A percentile compares a stretch with the other conserved stretches of the same genome.
These are phyloP conservation scores for Parasitella parasitica DNA, from an alignment of 371 early-diverging fungal species.

Conservation along the genomic window DNA sequence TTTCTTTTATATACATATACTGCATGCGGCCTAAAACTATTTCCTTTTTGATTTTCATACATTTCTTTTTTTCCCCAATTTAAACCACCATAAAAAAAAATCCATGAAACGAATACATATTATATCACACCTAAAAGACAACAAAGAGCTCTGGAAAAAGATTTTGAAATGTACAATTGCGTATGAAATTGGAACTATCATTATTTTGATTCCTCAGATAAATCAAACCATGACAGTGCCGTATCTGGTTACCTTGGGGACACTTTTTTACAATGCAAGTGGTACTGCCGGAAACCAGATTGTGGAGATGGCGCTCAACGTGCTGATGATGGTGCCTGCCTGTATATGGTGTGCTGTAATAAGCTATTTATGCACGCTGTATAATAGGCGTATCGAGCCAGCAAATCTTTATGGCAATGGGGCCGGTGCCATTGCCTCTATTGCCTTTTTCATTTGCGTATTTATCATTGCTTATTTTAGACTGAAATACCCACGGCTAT, in stretches of 20 bases:
- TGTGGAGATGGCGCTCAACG: slow-evolving; percentile 33
- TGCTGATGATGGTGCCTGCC: slow-evolving; percentile 25
- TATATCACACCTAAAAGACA: not conserved
- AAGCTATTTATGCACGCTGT: slow-evolving; percentile 31
- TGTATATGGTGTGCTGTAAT: slow-evolving; percentile 35
- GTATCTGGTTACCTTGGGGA: slow-evolving; percentile 36
- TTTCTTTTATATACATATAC: no score
- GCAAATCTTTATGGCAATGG: slow-evolving; percentile 33
- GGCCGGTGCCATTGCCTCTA: slow-evolving; percentile 36
- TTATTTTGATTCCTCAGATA: slow-evolving; percentile 34
- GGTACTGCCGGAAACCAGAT: slow-evolving; percentile 40
- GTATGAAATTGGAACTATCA: slow-evolving; percentile 37
- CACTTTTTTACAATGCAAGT: slow-evolving; percentile 41
- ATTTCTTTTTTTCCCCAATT: not conserved
- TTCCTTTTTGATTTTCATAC: not conserved
- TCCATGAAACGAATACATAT: not conserved
- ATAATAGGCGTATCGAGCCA: slow-evolving; percentile 19
- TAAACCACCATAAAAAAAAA: not conserved
- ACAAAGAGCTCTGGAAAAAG: slow-evolving; percentile 34
- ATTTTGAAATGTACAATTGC: slow-evolving; percentile 42
- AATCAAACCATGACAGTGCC: slow-evolving; percentile 15
- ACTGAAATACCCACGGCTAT: slow-evolving; percentile 41
- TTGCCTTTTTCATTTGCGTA: slow-evolving; percentile 33
- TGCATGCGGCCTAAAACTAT: not conserved
- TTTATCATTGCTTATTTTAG: slow-evolving; percentile 34